Percentiles rank a stretch among this genome's conserved stretches.
Conservation (phyloP, 1,284 basidiomycete genomes). For the Peniophora sp. region DNA sequence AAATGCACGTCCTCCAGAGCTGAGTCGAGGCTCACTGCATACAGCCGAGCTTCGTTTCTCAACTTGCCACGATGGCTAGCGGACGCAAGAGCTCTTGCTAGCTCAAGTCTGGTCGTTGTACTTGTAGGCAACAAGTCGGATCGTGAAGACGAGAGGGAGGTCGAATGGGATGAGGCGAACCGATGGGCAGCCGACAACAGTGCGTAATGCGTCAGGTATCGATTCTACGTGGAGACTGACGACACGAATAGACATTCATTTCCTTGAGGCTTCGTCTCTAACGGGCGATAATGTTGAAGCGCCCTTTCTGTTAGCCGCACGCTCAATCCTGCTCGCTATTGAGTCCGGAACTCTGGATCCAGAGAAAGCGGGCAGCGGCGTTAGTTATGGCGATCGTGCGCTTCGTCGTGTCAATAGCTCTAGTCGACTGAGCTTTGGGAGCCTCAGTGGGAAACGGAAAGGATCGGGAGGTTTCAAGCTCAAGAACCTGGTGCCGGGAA, state of each 20-base stretch:
- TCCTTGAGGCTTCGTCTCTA: conserved; percentile 88
- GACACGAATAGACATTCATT: conserved; percentile 67
- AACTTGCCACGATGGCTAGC: conserved; percentile 85
- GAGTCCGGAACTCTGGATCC: conserved; percentile 90
- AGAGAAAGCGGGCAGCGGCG: conserved; percentile 87
- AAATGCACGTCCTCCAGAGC: conserved; percentile 15
- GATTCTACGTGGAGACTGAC: background rate
- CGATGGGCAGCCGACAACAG: conserved; percentile 93
- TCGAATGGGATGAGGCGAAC: conserved; percentile 91
- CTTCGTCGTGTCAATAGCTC: conserved; percentile 81
- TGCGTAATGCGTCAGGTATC: conserved; percentile 19
- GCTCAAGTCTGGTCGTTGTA: conserved; percentile 84
- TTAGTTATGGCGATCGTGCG: conserved; percentile 93
- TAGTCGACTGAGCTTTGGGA: conserved; percentile 74
- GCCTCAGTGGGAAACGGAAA: conserved; percentile 54
- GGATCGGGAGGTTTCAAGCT: conserved; percentile 47
- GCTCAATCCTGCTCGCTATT: conserved; percentile 88
- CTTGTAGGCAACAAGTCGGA: conserved; percentile 96
- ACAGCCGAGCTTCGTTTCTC: conserved; percentile 72
- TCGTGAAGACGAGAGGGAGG: conserved; percentile 88
- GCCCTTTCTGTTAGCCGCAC: conserved; percentile 86
- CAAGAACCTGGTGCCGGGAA: conserved; percentile 49
- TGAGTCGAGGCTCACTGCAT: background rate
- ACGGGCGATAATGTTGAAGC: conserved; percentile 92
- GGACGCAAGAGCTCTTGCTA: conserved; percentile 85